Base-by-base conservation (phyloP, 2,329 filamentous ascomycete genomes). In the Diaporthe sp. region DNA sequence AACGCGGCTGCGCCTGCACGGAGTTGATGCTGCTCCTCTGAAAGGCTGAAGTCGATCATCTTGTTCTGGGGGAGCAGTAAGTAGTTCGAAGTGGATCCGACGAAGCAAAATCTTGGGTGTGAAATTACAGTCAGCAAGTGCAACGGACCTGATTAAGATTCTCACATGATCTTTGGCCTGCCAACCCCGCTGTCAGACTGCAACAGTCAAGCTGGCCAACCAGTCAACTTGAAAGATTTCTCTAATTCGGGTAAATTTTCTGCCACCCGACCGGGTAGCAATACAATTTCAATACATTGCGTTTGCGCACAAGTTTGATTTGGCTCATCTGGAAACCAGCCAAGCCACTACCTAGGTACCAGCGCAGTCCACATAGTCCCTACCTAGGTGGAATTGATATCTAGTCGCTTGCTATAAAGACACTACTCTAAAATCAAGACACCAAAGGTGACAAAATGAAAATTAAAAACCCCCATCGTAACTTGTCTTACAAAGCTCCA, bases 41-140 rank as follows among this genome's bases (percentile, higher is more conserved):
- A 25, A 55, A 74, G 74, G 9, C 19, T 69, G 55, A 75, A 69
- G 19, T 74, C 71, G 22, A 75, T 74, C 74, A 75, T 75, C 17
- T 22, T 49, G 25, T 13, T 46, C 5, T 2, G 2, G n/a, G 4
- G 5, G 5, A 8, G n/a, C 22, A 15, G 13, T 17, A 12, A 17
- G 15, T 10, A 28, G 39, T 25, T 13, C 6, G 19, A 10, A 13
- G 34, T 62, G n/a, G 58, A 12, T 28, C 6, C 9, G 37, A 34
- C 8, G 31, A 0, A 13, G 37, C 37, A 62, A 62, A n/a, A 28
- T 28, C n/a, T 17, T 46, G 17, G 15, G 4, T 8, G n/a, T 17
- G 39, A 39, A 42, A 42, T 62, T 8, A 12, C 10, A 22, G 7
- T 62, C 15, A 28, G n/a, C 31, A n/a, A n/a, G 19, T 25, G 19